A percentile compares a stretch with the other conserved stretches of the same genome.
Conservation (phyloP, 1,284 basidiomycete species). For the Cutaneotrichosporon mucoides region DNA sequence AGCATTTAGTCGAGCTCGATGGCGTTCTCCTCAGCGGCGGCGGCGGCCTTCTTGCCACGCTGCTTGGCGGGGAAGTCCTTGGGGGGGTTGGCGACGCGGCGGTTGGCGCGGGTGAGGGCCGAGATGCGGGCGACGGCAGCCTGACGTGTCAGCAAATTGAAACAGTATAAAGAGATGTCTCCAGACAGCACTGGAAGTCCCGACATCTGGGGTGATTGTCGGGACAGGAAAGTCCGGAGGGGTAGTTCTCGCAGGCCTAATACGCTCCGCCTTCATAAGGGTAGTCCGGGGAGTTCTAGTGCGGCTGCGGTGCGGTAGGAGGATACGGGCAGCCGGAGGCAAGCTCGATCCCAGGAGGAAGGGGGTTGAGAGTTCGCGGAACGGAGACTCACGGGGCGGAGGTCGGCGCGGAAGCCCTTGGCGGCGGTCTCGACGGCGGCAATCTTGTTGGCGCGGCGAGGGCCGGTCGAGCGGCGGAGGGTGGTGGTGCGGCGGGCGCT, state of each 20-base stretch:
- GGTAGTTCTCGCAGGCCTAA: slow-evolving; percentile 36
- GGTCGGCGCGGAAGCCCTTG: slow-evolving; percentile 76
- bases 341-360: not conserved
- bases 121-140: slow-evolving; percentile 76
- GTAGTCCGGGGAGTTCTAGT: slow-evolving; percentile 41
- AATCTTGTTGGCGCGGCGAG: slow-evolving; percentile 69
- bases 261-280: slow-evolving; percentile 44
- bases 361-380: too few species aligned
- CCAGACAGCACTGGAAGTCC: slow-evolving; percentile 11
- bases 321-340: slow-evolving; percentile 3
- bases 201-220: not conserved
- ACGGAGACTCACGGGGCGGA: slow-evolving; percentile 65
- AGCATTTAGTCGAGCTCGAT: slow-evolving; percentile 45
- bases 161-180: not conserved
- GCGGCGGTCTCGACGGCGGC: slow-evolving; percentile 61
- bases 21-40: slow-evolving; percentile 55
- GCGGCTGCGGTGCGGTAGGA: slow-evolving; percentile 31
- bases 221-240: slow-evolving; percentile 16
- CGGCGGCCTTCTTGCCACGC: slow-evolving; percentile 76
- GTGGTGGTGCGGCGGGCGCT: slow-evolving; percentile 49
- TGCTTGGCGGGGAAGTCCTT: slow-evolving; percentile 62
- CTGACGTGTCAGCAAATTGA: slow-evolving; percentile 50
- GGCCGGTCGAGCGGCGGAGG: slow-evolving; percentile 68
- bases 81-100: slow-evolving; percentile 62
- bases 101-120: slow-evolving; percentile 65